Evolutionary conservation across 2,329 filamentous ascomycete genomes (phyloP), one percentile per base, ranked within the genome.

Genomic region (Aspergillus sp.): DNA sequence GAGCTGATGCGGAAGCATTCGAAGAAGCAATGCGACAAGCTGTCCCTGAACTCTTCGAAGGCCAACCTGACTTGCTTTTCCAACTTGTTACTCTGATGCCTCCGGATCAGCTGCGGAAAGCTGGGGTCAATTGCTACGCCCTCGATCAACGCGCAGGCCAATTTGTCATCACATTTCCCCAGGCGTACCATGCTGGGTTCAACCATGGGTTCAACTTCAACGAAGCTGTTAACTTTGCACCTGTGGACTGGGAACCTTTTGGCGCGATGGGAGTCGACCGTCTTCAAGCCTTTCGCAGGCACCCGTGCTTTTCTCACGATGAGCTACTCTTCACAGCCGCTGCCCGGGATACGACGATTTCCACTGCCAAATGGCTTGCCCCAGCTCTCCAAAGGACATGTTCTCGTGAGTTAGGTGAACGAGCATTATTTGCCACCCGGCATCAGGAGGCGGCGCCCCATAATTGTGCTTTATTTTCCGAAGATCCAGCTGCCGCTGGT

Each of bases 141-240:
- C 79, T 97, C n/a, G 95, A 99, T 71, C 95, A 99, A 73, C 85
- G 93, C 65, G 95, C 95, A 26, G 95, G 95, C 5, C 92, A 99
- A 70, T 91, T 99, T 63, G 93, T 99, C 62, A 88, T 99, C 62
- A 99, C 95, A 0, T 99, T 97, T 67, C 95, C 95, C 0, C 90
- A 96, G 71, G 95, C 95, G 0, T 99, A 98, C 67, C 95, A 99
- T 71, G 93, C 95, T 5, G 95, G 95, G 0, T 99, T 99, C 78
- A 99, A 99, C 68, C 95, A 99, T 67, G 95, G 90, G 0, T 99
- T 99, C 80, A 99, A 99, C 71, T 96, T 97, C 75, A 99, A 99
- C 66, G 95, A 99, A 73, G 95, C 95, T 5, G 95, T 99, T 65
- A 99, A 99, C 71, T 99, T 99, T 76, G 95, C 95, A 0, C 95